Conservation (phyloP, 805 yeast genomes). For the Tetrapisispora taiwanensis region DNA sequence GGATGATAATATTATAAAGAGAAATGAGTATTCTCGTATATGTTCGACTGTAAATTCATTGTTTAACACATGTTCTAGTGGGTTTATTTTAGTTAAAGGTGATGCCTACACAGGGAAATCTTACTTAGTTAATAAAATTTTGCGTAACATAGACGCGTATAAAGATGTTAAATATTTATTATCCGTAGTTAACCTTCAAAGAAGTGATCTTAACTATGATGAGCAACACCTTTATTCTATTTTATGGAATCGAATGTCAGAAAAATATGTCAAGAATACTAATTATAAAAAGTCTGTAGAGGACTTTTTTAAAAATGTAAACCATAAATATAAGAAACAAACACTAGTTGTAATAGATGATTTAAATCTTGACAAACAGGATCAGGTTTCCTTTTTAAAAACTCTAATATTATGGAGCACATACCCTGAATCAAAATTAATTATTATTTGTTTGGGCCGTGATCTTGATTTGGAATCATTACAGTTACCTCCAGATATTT, state of each 20-base stretch:
- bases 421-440: neutral
- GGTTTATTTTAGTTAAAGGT: neutral
- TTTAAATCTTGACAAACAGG: neutral
- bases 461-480: neutral
- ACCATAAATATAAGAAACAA: constrained; percentile 27
- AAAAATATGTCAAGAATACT: constrained; percentile 44
- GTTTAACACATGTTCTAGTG: neutral
- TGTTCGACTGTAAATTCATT: neutral
- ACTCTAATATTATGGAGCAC: neutral
- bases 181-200: neutral
- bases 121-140: neutral
- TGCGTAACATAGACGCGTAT: neutral
- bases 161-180: neutral
- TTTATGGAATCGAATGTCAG: constrained; percentile 67
- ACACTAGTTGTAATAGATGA: constrained; percentile 67
- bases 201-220: neutral
- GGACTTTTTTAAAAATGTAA: constrained; percentile 42
- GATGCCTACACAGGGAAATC: neutral
- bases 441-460: neutral
- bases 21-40: neutral
- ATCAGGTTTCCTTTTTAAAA: neutral
- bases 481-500: neutral
- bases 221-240: constrained; percentile 41
- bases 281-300: constrained; percentile 62
- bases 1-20: neutral